phyloP scores from a whole-genome alignment of 2,329 filamentous ascomycete genomes.

The Trichoderma arundinaceum region DNA sequence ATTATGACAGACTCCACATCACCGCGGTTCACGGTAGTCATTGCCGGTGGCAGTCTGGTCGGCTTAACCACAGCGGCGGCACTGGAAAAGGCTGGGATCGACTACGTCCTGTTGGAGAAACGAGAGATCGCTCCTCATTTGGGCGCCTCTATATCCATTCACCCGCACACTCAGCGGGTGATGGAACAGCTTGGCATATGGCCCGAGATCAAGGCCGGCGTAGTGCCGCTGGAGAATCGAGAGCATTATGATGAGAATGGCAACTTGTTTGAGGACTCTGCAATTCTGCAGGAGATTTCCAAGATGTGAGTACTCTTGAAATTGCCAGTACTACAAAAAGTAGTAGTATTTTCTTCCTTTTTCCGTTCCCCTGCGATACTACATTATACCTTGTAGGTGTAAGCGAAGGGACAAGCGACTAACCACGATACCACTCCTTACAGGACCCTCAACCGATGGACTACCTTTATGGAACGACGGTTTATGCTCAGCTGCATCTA shows the following conservation, averaged over 20 bases:
- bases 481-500: slow-evolving; percentile 23
- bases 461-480: slow-evolving; percentile 20
- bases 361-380: neutral
- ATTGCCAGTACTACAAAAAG: neutral
- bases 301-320: slow-evolving; percentile 17
- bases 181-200: slow-evolving; percentile 43
- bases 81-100: slow-evolving; percentile 41
- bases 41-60: slow-evolving; percentile 46
- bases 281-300: slow-evolving; percentile 13
- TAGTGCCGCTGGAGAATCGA: slow-evolving; percentile 7
- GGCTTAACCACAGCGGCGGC: slow-evolving; percentile 41
- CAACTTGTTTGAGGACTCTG: slow-evolving; percentile 13
- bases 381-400: neutral
- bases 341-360: neutral
- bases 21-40: slow-evolving; percentile 36
- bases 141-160: slow-evolving; percentile 43
- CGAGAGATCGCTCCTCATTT: slow-evolving; percentile 40
- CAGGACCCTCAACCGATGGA: slow-evolving; percentile 18
- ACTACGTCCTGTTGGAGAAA: slow-evolving; percentile 42
- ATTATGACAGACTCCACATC: slow-evolving; percentile 5
- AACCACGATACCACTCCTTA: neutral
- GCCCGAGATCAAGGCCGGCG: slow-evolving; percentile 4
- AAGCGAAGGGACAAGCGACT: slow-evolving; percentile 11
- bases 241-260: slow-evolving; percentile 22
- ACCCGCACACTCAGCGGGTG: slow-evolving; percentile 40